Evolutionary conservation across 306 rosid genomes (phyloP).

Genomic region (Quercus suber): DNA sequence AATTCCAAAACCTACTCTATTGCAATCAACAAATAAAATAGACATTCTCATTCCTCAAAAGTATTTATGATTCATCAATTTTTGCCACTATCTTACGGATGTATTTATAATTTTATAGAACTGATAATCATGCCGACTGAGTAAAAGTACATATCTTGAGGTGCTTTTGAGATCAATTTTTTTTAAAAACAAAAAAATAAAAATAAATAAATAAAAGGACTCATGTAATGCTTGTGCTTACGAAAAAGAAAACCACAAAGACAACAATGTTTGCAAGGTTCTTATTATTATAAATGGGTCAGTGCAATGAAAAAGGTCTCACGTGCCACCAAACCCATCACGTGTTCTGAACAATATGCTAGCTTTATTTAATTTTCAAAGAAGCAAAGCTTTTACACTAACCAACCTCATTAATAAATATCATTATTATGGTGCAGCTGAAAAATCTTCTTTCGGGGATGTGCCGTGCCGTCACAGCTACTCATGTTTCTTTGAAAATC

Average conservation of each 20-base stretch:
- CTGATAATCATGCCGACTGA: not conserved
- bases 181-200: too few relatives aligned
- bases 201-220: too few relatives aligned
- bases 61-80: too few relatives aligned
- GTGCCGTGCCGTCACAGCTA: conserved; percentile 48
- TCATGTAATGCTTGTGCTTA: too few relatives aligned
- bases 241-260: too few relatives aligned
- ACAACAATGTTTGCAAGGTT: not conserved
- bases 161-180: too few relatives aligned
- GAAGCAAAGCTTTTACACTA: conserved; percentile 40
- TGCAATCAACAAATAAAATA: too few relatives aligned
- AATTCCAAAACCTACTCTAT: too few relatives aligned
- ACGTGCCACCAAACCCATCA: conserved; percentile 25
- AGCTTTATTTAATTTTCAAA: conserved; percentile 25
- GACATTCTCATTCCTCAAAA: too few relatives aligned
- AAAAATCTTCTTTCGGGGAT: conserved; percentile 22
- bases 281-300: not conserved
- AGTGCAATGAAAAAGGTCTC: not conserved
- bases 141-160: too few relatives aligned
- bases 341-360: conserved; percentile 10
- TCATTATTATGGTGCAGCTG: conserved; percentile 30
- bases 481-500: conserved; percentile 36
- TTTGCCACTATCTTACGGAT: too few relatives aligned
- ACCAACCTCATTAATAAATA: conserved; percentile 37
- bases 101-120: not conserved